Evolutionary conservation across 192 early-diverging fungal genomes (phyloP).

Genomic region (Linnemannia exigua): DNA sequence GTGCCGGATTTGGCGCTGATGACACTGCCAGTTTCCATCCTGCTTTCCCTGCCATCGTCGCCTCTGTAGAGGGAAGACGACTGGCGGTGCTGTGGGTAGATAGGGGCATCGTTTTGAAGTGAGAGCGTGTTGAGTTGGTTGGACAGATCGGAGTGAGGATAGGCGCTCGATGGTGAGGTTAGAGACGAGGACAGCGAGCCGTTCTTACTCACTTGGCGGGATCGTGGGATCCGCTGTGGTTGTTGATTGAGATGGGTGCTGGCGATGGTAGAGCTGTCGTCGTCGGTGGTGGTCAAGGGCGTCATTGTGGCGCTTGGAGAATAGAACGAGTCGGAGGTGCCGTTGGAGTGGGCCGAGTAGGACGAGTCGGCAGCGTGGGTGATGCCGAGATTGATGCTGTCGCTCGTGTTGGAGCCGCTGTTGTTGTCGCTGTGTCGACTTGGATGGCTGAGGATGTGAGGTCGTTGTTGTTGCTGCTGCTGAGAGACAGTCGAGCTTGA

Average conservation of each 20-base stretch:
- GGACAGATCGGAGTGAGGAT: conserved; percentile 9
- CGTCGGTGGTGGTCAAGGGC: conserved; percentile 38
- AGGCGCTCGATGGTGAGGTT: conserved; percentile 20
- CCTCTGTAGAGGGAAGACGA: background rate
- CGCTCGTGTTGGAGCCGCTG: background rate
- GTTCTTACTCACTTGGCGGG: conserved; percentile 28
- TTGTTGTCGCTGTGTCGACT: background rate
- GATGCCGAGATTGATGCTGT: conserved; percentile 9
- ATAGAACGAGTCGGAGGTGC: conserved; percentile 41
- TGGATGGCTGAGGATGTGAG: background rate
- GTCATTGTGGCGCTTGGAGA: conserved; percentile 26
- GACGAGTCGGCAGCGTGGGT: background rate
- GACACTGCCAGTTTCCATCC: background rate
- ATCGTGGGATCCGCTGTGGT: conserved; percentile 3
- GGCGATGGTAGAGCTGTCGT: conserved; percentile 22
- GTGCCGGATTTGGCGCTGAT: background rate
- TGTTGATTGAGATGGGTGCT: conserved; percentile 13
- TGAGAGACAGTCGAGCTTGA: background rate
- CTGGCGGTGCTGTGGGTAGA: background rate
- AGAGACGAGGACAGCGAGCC: conserved; percentile 25
- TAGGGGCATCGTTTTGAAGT: conserved; percentile 10
- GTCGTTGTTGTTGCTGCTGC: background rate
- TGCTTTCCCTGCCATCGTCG: background rate
- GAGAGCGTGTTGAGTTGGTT: conserved; percentile 1
- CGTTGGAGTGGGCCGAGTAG: conserved; percentile 36